phyloP scores from a whole-genome alignment of 192 early-diverging fungal species.

The Dimargaris cristalligena region DNA sequence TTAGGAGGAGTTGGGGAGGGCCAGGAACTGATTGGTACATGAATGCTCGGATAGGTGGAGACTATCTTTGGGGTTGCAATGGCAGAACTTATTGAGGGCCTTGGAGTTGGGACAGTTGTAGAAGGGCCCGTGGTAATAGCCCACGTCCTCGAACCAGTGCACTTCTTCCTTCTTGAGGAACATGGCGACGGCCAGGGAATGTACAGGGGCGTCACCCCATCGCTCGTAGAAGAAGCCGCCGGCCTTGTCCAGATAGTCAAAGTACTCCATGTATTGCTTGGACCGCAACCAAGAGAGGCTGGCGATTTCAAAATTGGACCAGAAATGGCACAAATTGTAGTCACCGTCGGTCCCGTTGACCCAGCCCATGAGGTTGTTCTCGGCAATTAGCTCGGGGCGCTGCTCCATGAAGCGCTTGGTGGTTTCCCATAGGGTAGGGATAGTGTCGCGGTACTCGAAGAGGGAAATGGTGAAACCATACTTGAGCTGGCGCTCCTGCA shows the following conservation, averaged over 20 bases:
- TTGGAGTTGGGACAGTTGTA: no score
- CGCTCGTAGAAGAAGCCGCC: no score
- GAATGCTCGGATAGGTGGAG: no score
- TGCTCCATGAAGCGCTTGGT: slow-evolving; percentile 32
- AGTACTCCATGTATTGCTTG: slow-evolving; percentile 38
- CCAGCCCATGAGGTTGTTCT: slow-evolving; percentile 36
- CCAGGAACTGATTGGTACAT: no score
- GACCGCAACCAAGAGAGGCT: slow-evolving; percentile 41
- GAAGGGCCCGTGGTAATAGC: no score
- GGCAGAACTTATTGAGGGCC: no score
- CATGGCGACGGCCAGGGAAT: no score
- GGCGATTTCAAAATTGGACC: slow-evolving; percentile 65
- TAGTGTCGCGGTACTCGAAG: slow-evolving; percentile 41
- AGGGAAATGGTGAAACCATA: slow-evolving; percentile 64
- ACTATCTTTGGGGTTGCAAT: no score
- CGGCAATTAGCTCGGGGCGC: slow-evolving; percentile 31
- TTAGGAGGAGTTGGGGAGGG: no score
- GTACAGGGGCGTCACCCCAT: no score
- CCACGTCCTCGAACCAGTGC: no score
- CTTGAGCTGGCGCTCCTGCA: slow-evolving; percentile 50
- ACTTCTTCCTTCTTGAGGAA: no score
- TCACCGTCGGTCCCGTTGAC: slow-evolving; percentile 33
- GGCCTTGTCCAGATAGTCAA: slow-evolving; percentile 54
- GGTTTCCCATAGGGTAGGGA: slow-evolving; percentile 56
- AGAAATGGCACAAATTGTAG: slow-evolving; percentile 56